Evolutionary conservation across 257 asterid genomes (phyloP).

Genomic region (Nicotiana tomentosiformis): DNA sequence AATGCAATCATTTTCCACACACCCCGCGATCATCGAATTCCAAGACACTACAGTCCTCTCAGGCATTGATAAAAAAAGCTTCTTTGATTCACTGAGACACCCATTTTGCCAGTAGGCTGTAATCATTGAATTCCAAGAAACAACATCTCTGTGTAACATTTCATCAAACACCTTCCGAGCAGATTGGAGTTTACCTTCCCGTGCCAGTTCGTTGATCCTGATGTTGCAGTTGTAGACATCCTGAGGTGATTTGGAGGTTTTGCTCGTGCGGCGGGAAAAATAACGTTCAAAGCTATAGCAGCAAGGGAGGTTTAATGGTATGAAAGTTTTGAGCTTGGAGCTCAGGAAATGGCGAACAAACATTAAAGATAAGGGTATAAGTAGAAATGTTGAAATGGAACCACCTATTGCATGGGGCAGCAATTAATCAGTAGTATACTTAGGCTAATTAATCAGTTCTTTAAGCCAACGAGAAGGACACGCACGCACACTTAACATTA

Average conservation of each 20-base stretch:
- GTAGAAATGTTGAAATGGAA: background rate
- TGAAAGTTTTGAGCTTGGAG: background rate
- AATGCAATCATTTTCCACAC: conserved; percentile 14
- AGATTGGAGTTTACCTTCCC: background rate
- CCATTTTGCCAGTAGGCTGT: conserved; percentile 21
- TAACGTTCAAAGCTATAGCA: background rate
- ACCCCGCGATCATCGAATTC: conserved; percentile 17
- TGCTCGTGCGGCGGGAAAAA: background rate
- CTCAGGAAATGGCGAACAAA: background rate
- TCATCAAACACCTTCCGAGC: conserved; percentile 15
- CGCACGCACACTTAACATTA: no score
- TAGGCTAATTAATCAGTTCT: no score
- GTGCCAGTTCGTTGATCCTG: background rate
- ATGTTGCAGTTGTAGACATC: background rate
- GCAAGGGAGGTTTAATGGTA: background rate
- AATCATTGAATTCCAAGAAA: conserved; percentile 18
- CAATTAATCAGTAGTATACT: background rate
- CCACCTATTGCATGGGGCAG: background rate
- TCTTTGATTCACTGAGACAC: conserved; percentile 5
- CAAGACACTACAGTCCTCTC: conserved; percentile 13
- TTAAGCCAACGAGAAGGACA: no score
- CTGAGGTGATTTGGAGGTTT: background rate
- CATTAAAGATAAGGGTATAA: background rate
- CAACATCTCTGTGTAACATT: background rate
- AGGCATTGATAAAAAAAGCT: conserved; percentile 9